Conservation (phyloP, 108 stramenopile species). For the Parmales sp. region DNA sequence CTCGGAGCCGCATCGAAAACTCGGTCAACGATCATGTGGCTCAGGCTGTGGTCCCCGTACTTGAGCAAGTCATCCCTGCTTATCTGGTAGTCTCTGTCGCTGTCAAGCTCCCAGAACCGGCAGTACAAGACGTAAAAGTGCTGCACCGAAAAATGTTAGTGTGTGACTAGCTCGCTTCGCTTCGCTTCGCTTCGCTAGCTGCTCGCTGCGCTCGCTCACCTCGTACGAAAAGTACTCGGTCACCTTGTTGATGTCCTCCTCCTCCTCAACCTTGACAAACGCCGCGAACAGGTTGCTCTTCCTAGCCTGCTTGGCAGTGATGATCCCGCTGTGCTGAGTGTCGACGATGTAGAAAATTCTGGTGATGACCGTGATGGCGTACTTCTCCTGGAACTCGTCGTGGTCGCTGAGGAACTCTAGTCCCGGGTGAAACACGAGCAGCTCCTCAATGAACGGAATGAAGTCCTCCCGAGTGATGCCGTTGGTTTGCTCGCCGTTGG, state of each 20-base stretch:
- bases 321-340: conserved; percentile 62
- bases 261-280: conserved; percentile 78
- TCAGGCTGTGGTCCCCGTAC: conserved; percentile 86
- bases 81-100: conserved; percentile 87
- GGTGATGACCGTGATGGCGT: conserved; percentile 91
- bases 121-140: conserved; percentile 99
- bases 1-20: conserved; percentile 84
- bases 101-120: conserved; percentile 96
- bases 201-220: too few species aligned
- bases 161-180: too few species aligned
- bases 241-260: conserved; percentile 95
- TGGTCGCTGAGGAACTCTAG: conserved; percentile 55
- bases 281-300: conserved; percentile 71
- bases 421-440: conserved; percentile 80
- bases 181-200: too few species aligned
- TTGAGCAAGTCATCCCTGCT: conserved; percentile 85
- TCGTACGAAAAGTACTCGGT: too few species aligned
- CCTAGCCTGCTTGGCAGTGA: conserved; percentile 77
- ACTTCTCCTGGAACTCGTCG: conserved; percentile 93
- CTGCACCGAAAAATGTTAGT: conserved; percentile 83
- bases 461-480: conserved; percentile 83
- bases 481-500: too few species aligned
- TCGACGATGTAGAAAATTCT: conserved; percentile 89
- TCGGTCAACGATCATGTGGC: conserved; percentile 92
- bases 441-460: conserved; percentile 78